Conservation (phyloP, 768 basidiomycete genomes). For the Auricularia heimuer region DNA sequence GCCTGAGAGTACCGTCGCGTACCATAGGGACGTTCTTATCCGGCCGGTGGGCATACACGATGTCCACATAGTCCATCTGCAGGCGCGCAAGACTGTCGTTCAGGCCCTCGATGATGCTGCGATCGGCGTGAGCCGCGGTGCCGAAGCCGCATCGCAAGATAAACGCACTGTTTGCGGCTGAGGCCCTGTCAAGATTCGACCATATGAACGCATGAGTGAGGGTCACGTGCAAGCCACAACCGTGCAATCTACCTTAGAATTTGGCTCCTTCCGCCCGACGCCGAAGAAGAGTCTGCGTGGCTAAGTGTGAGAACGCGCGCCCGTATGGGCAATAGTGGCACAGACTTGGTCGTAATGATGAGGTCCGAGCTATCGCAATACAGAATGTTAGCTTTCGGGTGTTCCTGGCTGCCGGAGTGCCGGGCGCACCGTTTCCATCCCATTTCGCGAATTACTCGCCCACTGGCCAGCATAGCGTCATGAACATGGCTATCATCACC, state of each 20-base stretch:
- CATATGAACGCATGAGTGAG: background rate
- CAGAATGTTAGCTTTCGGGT: too few species aligned
- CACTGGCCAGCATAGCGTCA: background rate
- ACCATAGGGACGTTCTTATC: constrained; percentile 30
- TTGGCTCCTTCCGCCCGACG: constrained; percentile 21
- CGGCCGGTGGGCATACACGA: constrained; percentile 61
- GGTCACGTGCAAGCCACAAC: background rate
- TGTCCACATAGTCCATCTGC: constrained; percentile 65
- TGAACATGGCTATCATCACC: too few species aligned
- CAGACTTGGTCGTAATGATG: too few species aligned
- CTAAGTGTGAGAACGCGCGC: constrained; percentile 6
- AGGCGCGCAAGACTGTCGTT: constrained; percentile 57
- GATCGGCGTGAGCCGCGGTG: too few species aligned
- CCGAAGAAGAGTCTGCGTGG: constrained; percentile 17
- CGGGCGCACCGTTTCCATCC: constrained; percentile 2
- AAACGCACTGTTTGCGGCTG: too few species aligned
- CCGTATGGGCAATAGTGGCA: too few species aligned
- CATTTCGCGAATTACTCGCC: background rate
- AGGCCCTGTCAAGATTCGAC: too few species aligned
- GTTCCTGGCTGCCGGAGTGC: background rate
- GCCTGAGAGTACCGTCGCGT: constrained; percentile 6
- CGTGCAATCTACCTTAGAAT: constrained; percentile 1
- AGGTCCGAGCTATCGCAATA: too few species aligned
- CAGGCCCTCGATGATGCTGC: constrained; percentile 66
- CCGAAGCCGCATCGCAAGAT: too few species aligned